Percentiles rank a stretch among this genome's conserved stretches.
Evolutionary conservation across 2,329 filamentous ascomycete species (phyloP).

Genomic region (Cladosporium halotolerans): DNA sequence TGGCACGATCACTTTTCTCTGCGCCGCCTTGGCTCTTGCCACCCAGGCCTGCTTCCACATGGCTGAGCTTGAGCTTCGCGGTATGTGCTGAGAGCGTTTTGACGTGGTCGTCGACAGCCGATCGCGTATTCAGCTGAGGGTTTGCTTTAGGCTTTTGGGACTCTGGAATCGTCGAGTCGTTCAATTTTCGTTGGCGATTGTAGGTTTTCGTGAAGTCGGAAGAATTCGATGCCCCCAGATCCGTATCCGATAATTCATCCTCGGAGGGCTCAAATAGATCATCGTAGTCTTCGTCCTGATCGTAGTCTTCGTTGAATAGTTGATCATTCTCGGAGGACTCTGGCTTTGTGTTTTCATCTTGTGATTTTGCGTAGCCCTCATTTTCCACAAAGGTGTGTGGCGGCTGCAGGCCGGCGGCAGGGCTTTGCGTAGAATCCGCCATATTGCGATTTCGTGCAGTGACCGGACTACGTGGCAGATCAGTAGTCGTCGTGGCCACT

Average conservation of each 20-base stretch:
- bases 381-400: slow-evolving; percentile 27
- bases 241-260: slow-evolving; percentile 57
- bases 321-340: slow-evolving; percentile 12
- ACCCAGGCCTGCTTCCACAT: slow-evolving; percentile 47
- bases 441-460: background rate
- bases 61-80: slow-evolving; percentile 74
- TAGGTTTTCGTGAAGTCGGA: slow-evolving; percentile 77
- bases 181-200: slow-evolving; percentile 72
- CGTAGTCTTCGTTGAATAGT: slow-evolving; percentile 16
- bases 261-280: slow-evolving; percentile 47
- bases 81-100: slow-evolving; percentile 79
- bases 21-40: slow-evolving; percentile 45
- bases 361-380: slow-evolving; percentile 23
- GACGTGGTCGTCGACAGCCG: slow-evolving; percentile 81
- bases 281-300: slow-evolving; percentile 50
- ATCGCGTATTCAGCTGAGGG: slow-evolving; percentile 70
- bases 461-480: background rate
- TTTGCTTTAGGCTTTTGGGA: slow-evolving; percentile 64
- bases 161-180: slow-evolving; percentile 45
- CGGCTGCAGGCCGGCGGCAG: slow-evolving; percentile 20
- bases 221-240: slow-evolving; percentile 51
- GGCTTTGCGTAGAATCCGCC: slow-evolving; percentile 7
- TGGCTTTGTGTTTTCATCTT: background rate
- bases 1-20: slow-evolving; percentile 80
- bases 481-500: too few species aligned